Evolutionary conservation across 148 eudicot genomes (phyloP).

Genomic region (Arbutus unedo): DNA sequence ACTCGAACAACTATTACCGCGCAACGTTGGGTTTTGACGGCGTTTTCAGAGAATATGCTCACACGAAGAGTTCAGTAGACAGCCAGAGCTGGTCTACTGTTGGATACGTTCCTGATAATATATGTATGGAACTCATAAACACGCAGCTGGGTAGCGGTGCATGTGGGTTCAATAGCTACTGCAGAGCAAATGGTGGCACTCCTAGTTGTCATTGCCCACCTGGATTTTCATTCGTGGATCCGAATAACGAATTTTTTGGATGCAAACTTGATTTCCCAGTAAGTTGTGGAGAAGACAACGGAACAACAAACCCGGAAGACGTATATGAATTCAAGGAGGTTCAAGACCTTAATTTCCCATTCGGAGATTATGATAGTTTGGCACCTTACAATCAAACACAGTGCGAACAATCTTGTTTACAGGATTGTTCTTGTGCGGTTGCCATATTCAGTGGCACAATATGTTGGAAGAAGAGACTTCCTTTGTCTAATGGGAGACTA

Average conservation of each 20-base stretch:
- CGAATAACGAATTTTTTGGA: neutral
- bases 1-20: neutral
- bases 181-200: neutral
- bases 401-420: slow-evolving; percentile 14
- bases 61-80: neutral
- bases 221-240: neutral
- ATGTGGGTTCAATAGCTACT: slow-evolving; percentile 15
- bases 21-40: slow-evolving; percentile 1
- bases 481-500: neutral
- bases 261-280: neutral
- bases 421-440: slow-evolving; percentile 10
- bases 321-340: neutral
- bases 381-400: neutral
- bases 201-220: neutral
- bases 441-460: neutral
- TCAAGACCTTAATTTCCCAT: neutral
- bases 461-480: slow-evolving; percentile 18
- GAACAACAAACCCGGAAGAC: neutral
- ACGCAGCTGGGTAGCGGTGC: neutral
- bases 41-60: neutral
- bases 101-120: neutral
- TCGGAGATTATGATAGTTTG: neutral
- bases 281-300: neutral
- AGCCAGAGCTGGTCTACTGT: neutral
- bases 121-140: neutral